Evolutionary conservation across 1,284 basidiomycete genomes (phyloP), one percentile per base, ranked within the genome.

Genomic region (Grifola frondosa): DNA sequence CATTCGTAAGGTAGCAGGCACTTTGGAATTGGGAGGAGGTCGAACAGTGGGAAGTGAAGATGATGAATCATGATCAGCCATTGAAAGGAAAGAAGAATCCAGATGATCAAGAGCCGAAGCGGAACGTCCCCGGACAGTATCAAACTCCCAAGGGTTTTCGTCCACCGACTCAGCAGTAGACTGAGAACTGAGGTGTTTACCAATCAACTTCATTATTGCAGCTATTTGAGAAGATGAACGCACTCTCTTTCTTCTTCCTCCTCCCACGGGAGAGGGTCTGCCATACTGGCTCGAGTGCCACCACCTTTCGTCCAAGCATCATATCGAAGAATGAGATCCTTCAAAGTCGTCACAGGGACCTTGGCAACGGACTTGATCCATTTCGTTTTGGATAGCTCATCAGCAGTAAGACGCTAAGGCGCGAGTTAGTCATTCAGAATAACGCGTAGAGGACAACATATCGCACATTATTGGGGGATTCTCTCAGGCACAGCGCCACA

Each of bases 361-460:
- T 90, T 96, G 24, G 80, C 69, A 17, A 81, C 67, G 11, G 78
- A 73, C 60, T 89, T 93, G 57, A 98, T 94, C 94, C 96, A 99
- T 59, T 91, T 96, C n/a, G 81, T 80, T 66, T 90, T 95, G 6
- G 74, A 63, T 3, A 99, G 75, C 56, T 99, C 96, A 40, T 98
- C 97, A 6, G 95, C 93, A 8, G 85, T 75, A 16, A 90, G 73
- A 30, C 97, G 84, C 85, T 97, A 12, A 23, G 42, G 35, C 33
- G 45, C n/a, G 45, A 5, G 46, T 46, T 28, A 55, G 40, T 47
- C 50, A 7, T 33, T 24, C 17, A 20, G n/a, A 31, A n/a, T 17
- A 37, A 28, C 24, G 21, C 36, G 46, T 28, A 16, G 21, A 16
- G 21, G 42, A 20, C n/a, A n/a, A n/a, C n/a, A 20, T 10, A 26